phyloP scores from a whole-genome alignment of 108 stramenopile genomes.

The Skeletonema costatum region DNA sequence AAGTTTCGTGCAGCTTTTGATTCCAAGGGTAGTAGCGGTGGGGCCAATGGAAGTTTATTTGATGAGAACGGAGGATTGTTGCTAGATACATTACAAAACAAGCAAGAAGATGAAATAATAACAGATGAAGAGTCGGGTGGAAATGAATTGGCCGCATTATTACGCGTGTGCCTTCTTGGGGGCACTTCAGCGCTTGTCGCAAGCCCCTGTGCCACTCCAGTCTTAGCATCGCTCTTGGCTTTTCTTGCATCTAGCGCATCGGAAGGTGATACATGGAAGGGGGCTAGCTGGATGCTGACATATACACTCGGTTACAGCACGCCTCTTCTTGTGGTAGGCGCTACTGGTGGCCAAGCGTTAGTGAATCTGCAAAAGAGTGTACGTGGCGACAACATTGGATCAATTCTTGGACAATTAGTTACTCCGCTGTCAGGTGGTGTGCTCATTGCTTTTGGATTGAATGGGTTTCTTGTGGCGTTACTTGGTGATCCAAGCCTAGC shows the following conservation, averaged over 20 bases:
- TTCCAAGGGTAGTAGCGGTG: conserved; percentile 3
- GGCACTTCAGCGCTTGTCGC: conserved; percentile 82
- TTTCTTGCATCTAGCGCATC: conserved; percentile 81
- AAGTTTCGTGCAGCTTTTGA: conserved; percentile 1
- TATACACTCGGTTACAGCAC: conserved; percentile 86
- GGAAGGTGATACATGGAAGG: conserved; percentile 68
- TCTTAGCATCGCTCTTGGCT: conserved; percentile 78
- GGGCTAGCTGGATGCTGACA: conserved; percentile 62
- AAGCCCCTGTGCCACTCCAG: conserved; percentile 85
- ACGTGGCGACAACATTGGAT: conserved; percentile 42
- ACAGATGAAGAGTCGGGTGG: conserved; percentile 21
- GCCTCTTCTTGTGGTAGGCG: conserved; percentile 69
- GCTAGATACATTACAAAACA: conserved; percentile 14
- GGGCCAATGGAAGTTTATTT: conserved; percentile 32
- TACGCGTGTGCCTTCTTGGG: conserved; percentile 82
- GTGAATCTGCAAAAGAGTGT: conserved; percentile 59
- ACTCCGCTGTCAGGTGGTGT: conserved; percentile 79
- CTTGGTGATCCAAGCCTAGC: conserved; percentile 84
- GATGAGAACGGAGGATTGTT: conserved; percentile 42
- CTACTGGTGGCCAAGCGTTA: conserved; percentile 76
- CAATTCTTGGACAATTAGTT: conserved; percentile 57
- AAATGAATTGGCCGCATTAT: conserved; percentile 41
- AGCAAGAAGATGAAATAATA: neutral
- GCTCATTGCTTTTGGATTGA: conserved; percentile 77
- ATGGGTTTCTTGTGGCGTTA: conserved; percentile 69